Percentiles rank a stretch among this genome's conserved stretches.
phyloP scores from a whole-genome alignment of 139 green algal species.

The Tetradesmus obliquus region DNA sequence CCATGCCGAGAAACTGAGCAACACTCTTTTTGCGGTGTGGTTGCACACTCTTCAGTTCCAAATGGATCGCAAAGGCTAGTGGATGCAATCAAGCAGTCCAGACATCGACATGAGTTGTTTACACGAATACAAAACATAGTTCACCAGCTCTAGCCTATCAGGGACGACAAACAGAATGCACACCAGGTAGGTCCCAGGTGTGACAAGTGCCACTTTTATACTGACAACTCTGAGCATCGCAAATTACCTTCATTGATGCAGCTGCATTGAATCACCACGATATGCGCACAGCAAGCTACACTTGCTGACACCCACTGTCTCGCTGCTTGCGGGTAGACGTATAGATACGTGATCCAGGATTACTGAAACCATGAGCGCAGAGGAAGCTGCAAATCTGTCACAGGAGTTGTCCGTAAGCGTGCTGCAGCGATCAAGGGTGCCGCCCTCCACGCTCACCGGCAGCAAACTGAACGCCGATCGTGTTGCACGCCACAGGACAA shows the following conservation, averaged over 20 bases:
- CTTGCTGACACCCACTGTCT: not conserved
- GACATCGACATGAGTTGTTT: too few species aligned
- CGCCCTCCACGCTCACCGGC: not conserved
- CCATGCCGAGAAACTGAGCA: not conserved
- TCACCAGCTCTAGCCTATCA: not conserved
- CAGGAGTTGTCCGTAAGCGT: not conserved
- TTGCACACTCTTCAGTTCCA: not conserved
- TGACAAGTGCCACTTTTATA: not conserved
- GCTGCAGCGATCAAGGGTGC: not conserved
- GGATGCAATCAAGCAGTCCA: not conserved
- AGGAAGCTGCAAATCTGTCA: not conserved
- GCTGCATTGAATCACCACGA: not conserved
- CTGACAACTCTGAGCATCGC: not conserved
- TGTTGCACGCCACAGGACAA: constrained; percentile 14
- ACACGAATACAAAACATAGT: not conserved
- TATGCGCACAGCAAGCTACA: not conserved
- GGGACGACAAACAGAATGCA: not conserved
- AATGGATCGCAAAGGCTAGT: not conserved
- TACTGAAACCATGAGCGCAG: not conserved
- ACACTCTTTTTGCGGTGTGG: not conserved
- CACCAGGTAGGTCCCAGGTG: not conserved
- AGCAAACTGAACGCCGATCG: not conserved
- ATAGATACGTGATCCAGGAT: not conserved
- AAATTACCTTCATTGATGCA: not conserved
- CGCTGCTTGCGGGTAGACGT: not conserved